Evolutionary conservation across 1,139 yeast genomes (phyloP).

Genomic region (Candida tropicalis): DNA sequence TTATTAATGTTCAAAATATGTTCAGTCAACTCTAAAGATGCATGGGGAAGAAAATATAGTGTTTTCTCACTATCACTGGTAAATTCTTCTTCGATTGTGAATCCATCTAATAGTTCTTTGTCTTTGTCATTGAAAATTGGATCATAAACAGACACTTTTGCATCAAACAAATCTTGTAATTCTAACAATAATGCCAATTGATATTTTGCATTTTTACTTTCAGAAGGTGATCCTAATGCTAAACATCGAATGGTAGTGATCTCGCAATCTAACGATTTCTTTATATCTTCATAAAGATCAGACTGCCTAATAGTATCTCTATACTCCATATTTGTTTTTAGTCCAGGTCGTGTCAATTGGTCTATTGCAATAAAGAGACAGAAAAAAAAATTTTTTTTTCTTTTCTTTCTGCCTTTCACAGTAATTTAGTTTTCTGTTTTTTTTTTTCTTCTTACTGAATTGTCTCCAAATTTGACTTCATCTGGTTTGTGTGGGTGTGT

Average conservation of each 20-base stretch:
- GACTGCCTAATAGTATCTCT: slow-evolving; percentile 23
- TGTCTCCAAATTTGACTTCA: background rate
- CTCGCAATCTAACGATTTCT: slow-evolving; percentile 7
- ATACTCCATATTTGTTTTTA: slow-evolving; percentile 6
- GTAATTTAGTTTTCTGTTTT: background rate
- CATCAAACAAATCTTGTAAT: slow-evolving; percentile 27
- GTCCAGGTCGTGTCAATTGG: background rate
- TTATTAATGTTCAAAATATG: slow-evolving; percentile 30
- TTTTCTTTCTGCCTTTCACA: background rate
- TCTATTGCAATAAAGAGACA: too few relatives aligned
- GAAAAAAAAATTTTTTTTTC: background rate
- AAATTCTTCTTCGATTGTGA: slow-evolving; percentile 26
- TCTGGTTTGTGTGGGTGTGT: background rate
- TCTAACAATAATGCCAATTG: slow-evolving; percentile 61
- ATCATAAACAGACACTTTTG: slow-evolving; percentile 56
- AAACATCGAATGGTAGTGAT: slow-evolving; percentile 56
- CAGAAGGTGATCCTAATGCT: slow-evolving; percentile 71
- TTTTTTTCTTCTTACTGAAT: background rate
- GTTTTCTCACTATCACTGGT: slow-evolving; percentile 26
- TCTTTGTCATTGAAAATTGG: slow-evolving; percentile 61
- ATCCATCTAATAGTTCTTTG: slow-evolving; percentile 25
- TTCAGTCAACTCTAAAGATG: slow-evolving; percentile 63
- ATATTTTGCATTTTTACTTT: slow-evolving; percentile 58
- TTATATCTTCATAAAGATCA: slow-evolving; percentile 25
- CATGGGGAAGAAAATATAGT: slow-evolving; percentile 72